These are phyloP conservation scores for Brettanomyces anomalus DNA, from an alignment of 805 yeast species.

Conservation along the genomic window DNA sequence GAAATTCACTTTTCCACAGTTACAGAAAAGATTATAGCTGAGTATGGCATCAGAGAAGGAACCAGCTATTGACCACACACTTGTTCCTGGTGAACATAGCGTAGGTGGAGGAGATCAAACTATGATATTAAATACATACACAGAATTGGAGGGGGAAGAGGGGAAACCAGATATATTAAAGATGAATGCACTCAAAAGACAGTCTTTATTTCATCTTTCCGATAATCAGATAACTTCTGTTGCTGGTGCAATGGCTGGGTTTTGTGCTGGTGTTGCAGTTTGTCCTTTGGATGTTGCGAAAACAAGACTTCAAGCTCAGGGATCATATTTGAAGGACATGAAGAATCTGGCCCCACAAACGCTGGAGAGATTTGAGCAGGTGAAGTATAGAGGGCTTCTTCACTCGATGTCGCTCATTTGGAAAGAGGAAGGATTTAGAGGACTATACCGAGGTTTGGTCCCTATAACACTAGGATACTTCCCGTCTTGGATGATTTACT, in stretches of 20 bases:
- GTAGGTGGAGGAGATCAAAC: constrained; percentile 3
- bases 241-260: constrained; percentile 92
- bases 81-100: constrained; percentile 1
- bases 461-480: constrained; percentile 93
- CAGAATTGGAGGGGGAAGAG: neutral
- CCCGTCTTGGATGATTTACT: constrained; percentile 97
- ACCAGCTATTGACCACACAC: neutral
- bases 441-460: constrained; percentile 81
- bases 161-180: neutral
- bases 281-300: constrained; percentile 96
- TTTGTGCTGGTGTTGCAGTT: constrained; percentile 78
- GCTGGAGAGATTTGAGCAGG: constrained; percentile 11
- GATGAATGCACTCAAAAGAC: neutral
- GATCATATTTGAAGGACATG: constrained; percentile 31
- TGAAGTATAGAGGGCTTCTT: constrained; percentile 47
- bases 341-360: constrained; percentile 4
- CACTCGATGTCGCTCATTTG: constrained; percentile 61
- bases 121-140: neutral
- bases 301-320: constrained; percentile 90
- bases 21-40: neutral
- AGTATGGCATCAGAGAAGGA: no score
- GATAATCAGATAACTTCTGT: constrained; percentile 53
- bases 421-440: constrained; percentile 71
- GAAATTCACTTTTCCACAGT: no score
- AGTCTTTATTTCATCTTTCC: constrained; percentile 9